A percentile compares a stretch with the other conserved stretches of the same genome.
These are phyloP conservation scores for Cystobasidium ongulense DNA, from an alignment of 768 basidiomycete genomes.

Conservation along the genomic window DNA sequence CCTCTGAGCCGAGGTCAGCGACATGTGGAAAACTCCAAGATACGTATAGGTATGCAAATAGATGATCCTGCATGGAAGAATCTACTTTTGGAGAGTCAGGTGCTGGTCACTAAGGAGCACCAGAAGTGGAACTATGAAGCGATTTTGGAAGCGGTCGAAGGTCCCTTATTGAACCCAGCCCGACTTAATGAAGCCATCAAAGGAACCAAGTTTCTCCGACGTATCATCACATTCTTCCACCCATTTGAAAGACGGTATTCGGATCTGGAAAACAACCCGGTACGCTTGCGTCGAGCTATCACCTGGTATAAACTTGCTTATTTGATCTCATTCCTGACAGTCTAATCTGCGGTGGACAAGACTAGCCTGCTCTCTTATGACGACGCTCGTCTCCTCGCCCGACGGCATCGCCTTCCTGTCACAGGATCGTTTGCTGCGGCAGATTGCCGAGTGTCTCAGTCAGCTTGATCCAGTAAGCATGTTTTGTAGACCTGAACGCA, in stretches of 20 bases:
- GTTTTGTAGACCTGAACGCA: not conserved
- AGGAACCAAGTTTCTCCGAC: constrained; percentile 76
- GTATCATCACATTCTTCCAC: constrained; percentile 86
- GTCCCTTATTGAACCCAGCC: constrained; percentile 80
- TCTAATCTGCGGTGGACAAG: constrained; percentile 73
- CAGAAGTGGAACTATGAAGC: constrained; percentile 87
- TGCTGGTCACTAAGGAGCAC: constrained; percentile 60
- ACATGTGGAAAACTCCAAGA: constrained; percentile 79
- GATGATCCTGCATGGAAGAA: constrained; percentile 88
- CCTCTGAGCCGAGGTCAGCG: constrained; percentile 68
- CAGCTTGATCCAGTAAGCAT: constrained; percentile 79
- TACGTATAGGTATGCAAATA: constrained; percentile 86
- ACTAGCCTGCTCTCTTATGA: constrained; percentile 71
- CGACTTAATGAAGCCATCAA: constrained; percentile 90
- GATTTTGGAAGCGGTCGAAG: constrained; percentile 79
- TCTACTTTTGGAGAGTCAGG: constrained; percentile 75
- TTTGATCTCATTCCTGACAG: constrained; percentile 48
- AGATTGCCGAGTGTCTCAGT: constrained; percentile 76
- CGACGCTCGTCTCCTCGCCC: constrained; percentile 68
- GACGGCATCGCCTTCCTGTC: constrained; percentile 76
- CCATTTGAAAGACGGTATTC: constrained; percentile 79
- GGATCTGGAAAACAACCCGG: constrained; percentile 65
- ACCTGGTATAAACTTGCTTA: not conserved
- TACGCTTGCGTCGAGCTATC: constrained; percentile 35
- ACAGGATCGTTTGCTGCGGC: constrained; percentile 76